Conservation (phyloP, 2,329 filamentous ascomycete species). For the Leptosphaerulina australis region DNA sequence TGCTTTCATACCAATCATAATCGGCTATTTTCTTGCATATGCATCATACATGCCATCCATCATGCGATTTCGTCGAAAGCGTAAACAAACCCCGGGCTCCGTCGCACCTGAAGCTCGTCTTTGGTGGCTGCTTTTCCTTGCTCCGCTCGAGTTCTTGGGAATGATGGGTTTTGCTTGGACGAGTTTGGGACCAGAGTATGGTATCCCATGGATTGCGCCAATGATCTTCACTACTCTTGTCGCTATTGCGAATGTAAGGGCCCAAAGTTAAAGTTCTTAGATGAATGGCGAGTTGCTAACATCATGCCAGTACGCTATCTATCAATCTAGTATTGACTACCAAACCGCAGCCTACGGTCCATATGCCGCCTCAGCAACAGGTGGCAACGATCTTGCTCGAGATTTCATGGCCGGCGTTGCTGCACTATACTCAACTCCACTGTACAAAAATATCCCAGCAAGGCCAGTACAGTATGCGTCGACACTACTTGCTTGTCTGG, state of each 20-base stretch:
- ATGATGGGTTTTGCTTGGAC: slow-evolving; percentile 74
- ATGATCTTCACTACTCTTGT: slow-evolving; percentile 70
- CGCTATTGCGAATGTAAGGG: slow-evolving; percentile 67
- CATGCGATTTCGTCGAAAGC: slow-evolving; percentile 53
- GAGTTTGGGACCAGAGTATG: slow-evolving; percentile 61
- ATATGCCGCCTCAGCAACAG: slow-evolving; percentile 75
- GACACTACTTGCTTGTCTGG: slow-evolving; percentile 59
- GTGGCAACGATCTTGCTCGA: slow-evolving; percentile 75
- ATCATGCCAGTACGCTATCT: slow-evolving; percentile 63
- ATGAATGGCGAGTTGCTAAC: neutral
- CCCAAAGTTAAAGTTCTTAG: slow-evolving; percentile 21
- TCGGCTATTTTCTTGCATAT: slow-evolving; percentile 70
- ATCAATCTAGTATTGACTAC: slow-evolving; percentile 79
- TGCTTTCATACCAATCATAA: slow-evolving; percentile 68
- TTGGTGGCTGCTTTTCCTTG: slow-evolving; percentile 68
- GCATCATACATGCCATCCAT: slow-evolving; percentile 64
- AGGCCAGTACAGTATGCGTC: slow-evolving; percentile 60
- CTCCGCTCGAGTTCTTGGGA: slow-evolving; percentile 67
- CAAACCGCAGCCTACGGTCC: slow-evolving; percentile 75
- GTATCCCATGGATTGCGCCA: slow-evolving; percentile 70
- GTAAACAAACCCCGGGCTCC: slow-evolving; percentile 56
- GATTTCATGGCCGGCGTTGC: slow-evolving; percentile 76
- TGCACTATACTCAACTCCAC: slow-evolving; percentile 68
- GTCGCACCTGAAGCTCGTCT: slow-evolving; percentile 70
- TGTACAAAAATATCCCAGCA: slow-evolving; percentile 40